These are phyloP conservation scores for Lizonia empirigonia DNA, from an alignment of 2,329 filamentous ascomycete species.

Conservation along the genomic window DNA sequence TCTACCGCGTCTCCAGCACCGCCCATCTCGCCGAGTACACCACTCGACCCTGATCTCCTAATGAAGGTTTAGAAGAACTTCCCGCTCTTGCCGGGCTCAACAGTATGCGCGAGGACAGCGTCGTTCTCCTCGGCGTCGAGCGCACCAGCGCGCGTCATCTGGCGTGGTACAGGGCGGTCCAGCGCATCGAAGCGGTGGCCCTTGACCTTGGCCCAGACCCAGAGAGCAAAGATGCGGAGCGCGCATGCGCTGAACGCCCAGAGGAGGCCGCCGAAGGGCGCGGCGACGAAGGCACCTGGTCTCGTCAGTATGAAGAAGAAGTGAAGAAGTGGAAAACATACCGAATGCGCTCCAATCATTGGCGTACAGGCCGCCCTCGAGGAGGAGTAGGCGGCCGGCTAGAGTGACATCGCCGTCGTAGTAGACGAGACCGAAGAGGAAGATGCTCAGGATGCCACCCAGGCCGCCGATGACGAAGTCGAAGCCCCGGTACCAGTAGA, in stretches of 20 bases:
- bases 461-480: slow-evolving; percentile 80
- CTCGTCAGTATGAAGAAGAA: slow-evolving; percentile 12
- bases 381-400: slow-evolving; percentile 71
- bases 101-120: slow-evolving; percentile 31
- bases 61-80: slow-evolving; percentile 38
- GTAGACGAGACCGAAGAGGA: slow-evolving; percentile 80
- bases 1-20: neutral
- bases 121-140: slow-evolving; percentile 36
- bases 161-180: slow-evolving; percentile 53
- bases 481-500: slow-evolving; percentile 78
- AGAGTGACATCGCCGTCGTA: slow-evolving; percentile 69
- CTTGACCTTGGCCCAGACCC: slow-evolving; percentile 60
- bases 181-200: slow-evolving; percentile 70
- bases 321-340: slow-evolving; percentile 13
- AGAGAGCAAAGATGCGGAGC: slow-evolving; percentile 66
- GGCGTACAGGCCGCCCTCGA: slow-evolving; percentile 75
- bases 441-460: slow-evolving; percentile 78
- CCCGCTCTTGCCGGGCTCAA: slow-evolving; percentile 33
- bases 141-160: slow-evolving; percentile 12
- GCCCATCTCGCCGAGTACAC: neutral
- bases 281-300: slow-evolving; percentile 72
- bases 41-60: neutral
- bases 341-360: slow-evolving; percentile 83
- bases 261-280: slow-evolving; percentile 74
- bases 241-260: slow-evolving; percentile 70